Base-by-base conservation (phyloP, 352 stramenopile species). In the Pythium pyrilobum region DNA sequence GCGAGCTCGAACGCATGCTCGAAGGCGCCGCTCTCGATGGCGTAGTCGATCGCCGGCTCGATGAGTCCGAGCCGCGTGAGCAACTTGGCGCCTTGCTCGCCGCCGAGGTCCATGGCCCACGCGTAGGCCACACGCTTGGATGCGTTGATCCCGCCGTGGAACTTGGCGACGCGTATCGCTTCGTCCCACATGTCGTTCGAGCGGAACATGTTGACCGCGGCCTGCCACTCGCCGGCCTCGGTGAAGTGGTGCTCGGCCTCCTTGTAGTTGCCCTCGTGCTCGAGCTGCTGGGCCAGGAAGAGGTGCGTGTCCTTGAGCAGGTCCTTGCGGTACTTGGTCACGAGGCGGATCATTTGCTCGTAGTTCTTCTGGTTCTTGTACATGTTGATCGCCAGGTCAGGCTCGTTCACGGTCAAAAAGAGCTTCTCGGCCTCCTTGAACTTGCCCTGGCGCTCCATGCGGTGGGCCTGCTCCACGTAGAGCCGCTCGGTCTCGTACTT, bases 311-410 rank as follows among this genome's bases (percentile, higher is more conserved):
- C 88, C 58, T 97, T 97, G 47, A 98, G 81, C 36, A 97, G 62
- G 58, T 97, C 87, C 60, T 94, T 92, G 56, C 87, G 85, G 63
- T 97, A 94, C 57, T 95, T 92, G n/a, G 80, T 86, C 36, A 98
- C 93, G 7, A 98, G 67, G 2, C 88, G 82, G 43, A 98, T 92
- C 92, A 98, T 97, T 62, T 96, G 86, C 62, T 98, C 92, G 65
- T 97, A 98, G 55, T 96, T 91, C 49, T 92, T 89, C 57, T 96
- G 81, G 68, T 96, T 96, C 72, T 98, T 97, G 85, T 98, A 98
- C 91, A 98, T 98, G 62, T 95, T 93, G 69, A 98, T 98, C 29
- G 94, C 94, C 18, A 96, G 55, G 56, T 98, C 87, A 5, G 85
- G 80, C 42, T 97, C 87, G 59, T 97, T 96, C 25, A 98, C 89